Evolutionary conservation across 2,329 filamentous ascomycete species (phyloP), one percentile per base, ranked within the genome.

Genomic region (Teratosphaeria epicoccoides): DNA sequence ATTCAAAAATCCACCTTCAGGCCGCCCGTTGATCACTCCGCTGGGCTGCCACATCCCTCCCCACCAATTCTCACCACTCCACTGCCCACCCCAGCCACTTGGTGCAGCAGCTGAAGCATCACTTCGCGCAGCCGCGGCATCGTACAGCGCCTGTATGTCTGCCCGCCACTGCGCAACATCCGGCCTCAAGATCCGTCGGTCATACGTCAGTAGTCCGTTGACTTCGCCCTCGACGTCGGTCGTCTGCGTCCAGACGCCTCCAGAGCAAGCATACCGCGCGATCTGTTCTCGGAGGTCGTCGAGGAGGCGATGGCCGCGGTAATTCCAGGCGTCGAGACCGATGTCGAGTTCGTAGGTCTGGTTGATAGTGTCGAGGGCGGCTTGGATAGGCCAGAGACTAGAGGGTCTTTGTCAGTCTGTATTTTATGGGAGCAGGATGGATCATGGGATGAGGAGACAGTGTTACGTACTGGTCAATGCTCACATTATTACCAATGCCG

Each of bases 151-250:
- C 56, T 75, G 65, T 45, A 84, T 83, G 61, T 84, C 81, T 0
- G 60, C 62, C 59, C 71, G 74, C 82, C 82, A 85, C 66, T 80
- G 76, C 7, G 68, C 65, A 40, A 71, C 67, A 52, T 86, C 70
- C 4, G 78, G 76, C 0, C 83, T 71, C 28, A 83, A 63, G 0
- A 84, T 52, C 0, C 82, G 72, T 1, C 84, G 77, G 63, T 87
- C 83, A 47, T 64, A 64, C 1, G 83, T 85, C 58, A 85, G 65
- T 52, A 88, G 69, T 0, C 84, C 84, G 58, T 87, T 88, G 7
- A 87, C 81, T 63, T 87, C 84, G 4, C 83, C 84, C 63, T 87
- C 84, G 0, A 87, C 84, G 59, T 87, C 84, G 0, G 81, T 85
- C 0, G 83, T 87, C 70, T 87, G 84, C 0, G 84, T 87, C 76